Conservation (phyloP, 169 alveolate genomes). For the Eimeria praecox region DNA sequence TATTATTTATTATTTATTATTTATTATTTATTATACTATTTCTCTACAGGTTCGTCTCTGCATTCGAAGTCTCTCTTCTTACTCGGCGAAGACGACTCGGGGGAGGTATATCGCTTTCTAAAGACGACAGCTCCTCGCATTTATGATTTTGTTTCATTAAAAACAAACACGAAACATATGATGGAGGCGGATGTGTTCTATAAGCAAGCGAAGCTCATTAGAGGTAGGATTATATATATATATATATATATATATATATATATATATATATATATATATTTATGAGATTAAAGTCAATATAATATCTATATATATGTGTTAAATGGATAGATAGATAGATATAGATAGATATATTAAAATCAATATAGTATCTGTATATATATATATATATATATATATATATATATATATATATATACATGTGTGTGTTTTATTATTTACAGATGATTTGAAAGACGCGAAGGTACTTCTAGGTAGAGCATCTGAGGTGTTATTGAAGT, state of each 20-base stretch:
- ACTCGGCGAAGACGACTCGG: not conserved
- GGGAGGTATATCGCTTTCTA: not conserved
- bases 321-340: no score
- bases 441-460: slow-evolving; percentile 26
- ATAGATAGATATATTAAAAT: no score
- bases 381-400: no score
- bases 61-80: not conserved
- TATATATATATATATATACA: no score
- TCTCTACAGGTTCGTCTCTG: not conserved
- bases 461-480: not conserved
- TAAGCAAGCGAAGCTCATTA: not conserved
- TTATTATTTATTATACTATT: not conserved
- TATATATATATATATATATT: no score
- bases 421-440: no score
- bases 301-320: no score
- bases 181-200: not conserved
- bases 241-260: no score
- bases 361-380: no score
- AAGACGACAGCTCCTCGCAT: not conserved
- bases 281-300: no score
- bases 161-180: not conserved
- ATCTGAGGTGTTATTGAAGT: not conserved
- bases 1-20: not conserved
- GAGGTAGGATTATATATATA: not conserved
- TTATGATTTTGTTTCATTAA: not conserved